phyloP scores from a whole-genome alignment of 352 stramenopile genomes.

The Globisporangium iwayamae region DNA sequence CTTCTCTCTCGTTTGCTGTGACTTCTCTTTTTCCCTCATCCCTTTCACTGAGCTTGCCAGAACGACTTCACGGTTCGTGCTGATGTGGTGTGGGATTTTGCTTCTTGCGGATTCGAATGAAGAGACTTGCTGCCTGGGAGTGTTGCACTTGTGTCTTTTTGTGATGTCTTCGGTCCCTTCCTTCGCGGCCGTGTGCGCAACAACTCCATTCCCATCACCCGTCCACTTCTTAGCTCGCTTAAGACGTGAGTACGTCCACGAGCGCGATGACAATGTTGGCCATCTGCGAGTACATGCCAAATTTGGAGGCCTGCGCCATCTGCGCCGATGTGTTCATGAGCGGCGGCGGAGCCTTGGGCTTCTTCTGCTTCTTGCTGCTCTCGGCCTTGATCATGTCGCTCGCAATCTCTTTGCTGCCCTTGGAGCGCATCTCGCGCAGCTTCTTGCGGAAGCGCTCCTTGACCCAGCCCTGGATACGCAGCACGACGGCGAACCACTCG shows the following conservation, averaged over 20 bases:
- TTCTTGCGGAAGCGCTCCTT: constrained; percentile 61
- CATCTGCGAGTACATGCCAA: constrained; percentile 80
- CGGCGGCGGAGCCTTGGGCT: constrained; percentile 14
- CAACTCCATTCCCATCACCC: too few relatives aligned
- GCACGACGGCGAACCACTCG: constrained; percentile 72
- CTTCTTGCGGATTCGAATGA: too few relatives aligned
- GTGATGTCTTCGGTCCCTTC: too few relatives aligned
- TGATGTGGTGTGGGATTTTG: too few relatives aligned
- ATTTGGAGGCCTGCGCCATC: constrained; percentile 67
- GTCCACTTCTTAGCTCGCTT: neutral
- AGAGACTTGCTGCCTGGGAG: too few relatives aligned
- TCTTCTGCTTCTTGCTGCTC: constrained; percentile 14
- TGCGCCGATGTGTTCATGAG: constrained; percentile 72
- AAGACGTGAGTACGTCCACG: constrained; percentile 53
- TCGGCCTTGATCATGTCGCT: constrained; percentile 14
- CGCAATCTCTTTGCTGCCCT: constrained; percentile 37
- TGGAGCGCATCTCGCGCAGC: constrained; percentile 48
- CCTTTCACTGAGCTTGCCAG: too few relatives aligned
- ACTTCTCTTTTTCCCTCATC: too few relatives aligned
- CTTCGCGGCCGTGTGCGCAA: too few relatives aligned
- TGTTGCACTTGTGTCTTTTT: too few relatives aligned
- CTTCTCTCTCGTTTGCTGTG: too few relatives aligned
- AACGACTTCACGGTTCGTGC: too few relatives aligned
- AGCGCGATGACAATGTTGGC: constrained; percentile 77
- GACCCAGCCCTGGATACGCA: constrained; percentile 73